phyloP scores from a whole-genome alignment of 176 grass and related monocot genomes.

The Eleusine coracana region DNA sequence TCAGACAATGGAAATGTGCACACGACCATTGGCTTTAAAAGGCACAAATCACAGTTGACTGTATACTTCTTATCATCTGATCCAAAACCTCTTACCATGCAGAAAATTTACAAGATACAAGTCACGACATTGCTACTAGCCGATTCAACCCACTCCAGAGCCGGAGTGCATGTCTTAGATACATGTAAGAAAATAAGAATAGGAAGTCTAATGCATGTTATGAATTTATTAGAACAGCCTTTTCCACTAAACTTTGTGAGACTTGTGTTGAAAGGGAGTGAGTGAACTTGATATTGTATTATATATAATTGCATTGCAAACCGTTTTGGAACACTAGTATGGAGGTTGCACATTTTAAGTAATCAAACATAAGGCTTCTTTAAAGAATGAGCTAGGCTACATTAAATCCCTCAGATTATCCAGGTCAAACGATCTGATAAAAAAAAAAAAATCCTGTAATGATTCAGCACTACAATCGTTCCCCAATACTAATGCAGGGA shows the following conservation, averaged over 20 bases:
- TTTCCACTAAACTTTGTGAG: background rate
- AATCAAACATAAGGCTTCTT: background rate
- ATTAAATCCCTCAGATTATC: background rate
- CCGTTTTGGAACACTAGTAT: background rate
- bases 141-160: too few relatives aligned
- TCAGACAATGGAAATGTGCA: too few relatives aligned
- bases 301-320: background rate
- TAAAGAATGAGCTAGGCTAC: background rate
- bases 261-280: background rate
- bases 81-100: too few relatives aligned
- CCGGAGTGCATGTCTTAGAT: too few relatives aligned
- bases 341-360: background rate
- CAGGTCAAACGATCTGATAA: background rate
- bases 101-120: too few relatives aligned
- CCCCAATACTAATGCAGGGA: background rate
- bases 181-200: too few relatives aligned
- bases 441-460: background rate
- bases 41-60: too few relatives aligned
- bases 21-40: too few relatives aligned
- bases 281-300: constrained; percentile 7
- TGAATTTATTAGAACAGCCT: background rate
- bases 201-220: background rate
- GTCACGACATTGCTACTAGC: too few relatives aligned
- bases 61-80: too few relatives aligned
- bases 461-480: background rate